Base-by-base conservation (phyloP, 305 asterid genomes). In the Fraxinus albicans region DNA sequence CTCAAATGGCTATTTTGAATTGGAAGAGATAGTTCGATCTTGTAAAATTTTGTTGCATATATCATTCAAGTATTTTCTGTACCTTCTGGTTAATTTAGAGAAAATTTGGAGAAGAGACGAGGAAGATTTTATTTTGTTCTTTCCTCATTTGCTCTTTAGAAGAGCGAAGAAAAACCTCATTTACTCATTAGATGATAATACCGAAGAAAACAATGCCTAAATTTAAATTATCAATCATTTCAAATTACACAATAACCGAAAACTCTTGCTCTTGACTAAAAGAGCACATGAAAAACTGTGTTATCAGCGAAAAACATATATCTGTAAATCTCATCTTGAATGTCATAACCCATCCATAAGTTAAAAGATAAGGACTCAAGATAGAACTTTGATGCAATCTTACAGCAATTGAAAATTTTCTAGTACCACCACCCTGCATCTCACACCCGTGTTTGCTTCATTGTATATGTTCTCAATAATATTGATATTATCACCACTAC, bases 1-100 rank as follows among this genome's bases (percentile, higher is more conserved):
- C 27, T 58, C 69, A 58, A 58, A 58, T 58, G 69, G 69, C 63
- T 34, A 53, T 76, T 83, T 58, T 77, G 82, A 53, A 77, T 33
- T 6, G 74, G 34, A 80, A 79, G 47, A 69, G 78, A 63, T 58
- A 44, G 79, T 27, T 29, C 36, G 27, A 27, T 77, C 53, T 29
- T 79, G 79, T 77, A 47, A 27, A 84, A 44, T 34, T 23, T 78
- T 77, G 76, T 12, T 36, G 23, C 34, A 65, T 70, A 73, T 73
- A 53, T 67, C 72, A 12, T 67, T 67, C 33, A 67, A 33, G 21
- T 60, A 47, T 74, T 40, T 36, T 40, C 67, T 3, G n/a, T 44
- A 77, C 47, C 8, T 50, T 69, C 21, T 77, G 69, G 12, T 70
- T 50, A 63, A 31, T 53, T 80, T 78, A 47, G 50, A 40, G 81